These are phyloP conservation scores for Cadophora gregata DNA, from an alignment of 2,329 filamentous ascomycete species.

Conservation along the genomic window DNA sequence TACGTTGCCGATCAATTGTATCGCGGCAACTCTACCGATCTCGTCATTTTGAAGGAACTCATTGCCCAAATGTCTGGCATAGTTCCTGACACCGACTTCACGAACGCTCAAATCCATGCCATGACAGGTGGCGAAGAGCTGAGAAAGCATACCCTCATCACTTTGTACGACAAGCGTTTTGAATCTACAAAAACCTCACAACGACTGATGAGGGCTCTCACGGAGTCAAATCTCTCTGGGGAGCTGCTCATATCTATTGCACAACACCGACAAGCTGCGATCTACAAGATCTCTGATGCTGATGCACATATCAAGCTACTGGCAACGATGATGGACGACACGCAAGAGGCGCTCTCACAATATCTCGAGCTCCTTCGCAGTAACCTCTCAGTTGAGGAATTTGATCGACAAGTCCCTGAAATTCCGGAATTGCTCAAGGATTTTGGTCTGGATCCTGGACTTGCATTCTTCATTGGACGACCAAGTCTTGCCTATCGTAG, in stretches of 20 bases:
- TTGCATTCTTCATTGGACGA: constrained; percentile 86
- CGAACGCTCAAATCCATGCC: constrained; percentile 82
- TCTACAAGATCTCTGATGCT: constrained; percentile 73
- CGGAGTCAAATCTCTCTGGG: constrained; percentile 77
- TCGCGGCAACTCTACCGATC: constrained; percentile 83
- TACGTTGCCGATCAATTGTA: constrained; percentile 88
- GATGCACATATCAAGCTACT: constrained; percentile 88
- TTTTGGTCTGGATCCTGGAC: constrained; percentile 77
- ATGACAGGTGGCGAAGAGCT: constrained; percentile 87
- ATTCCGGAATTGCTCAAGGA: constrained; percentile 76
- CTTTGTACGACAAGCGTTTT: constrained; percentile 82
- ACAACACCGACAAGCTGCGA: constrained; percentile 86
- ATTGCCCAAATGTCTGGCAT: constrained; percentile 94
- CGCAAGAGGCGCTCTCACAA: constrained; percentile 82
- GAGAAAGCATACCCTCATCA: constrained; percentile 79
- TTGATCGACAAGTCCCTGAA: constrained; percentile 78
- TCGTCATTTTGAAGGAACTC: constrained; percentile 90
- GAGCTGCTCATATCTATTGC: constrained; percentile 89
- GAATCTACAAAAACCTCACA: constrained; percentile 76
- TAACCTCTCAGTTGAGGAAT: constrained; percentile 77
- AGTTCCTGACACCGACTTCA: constrained; percentile 84
- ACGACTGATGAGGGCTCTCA: constrained; percentile 79
- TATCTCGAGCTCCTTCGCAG: constrained; percentile 88
- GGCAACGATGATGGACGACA: constrained; percentile 87
- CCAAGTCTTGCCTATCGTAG: constrained; percentile 74